A percentile compares a stretch with the other conserved stretches of the same genome.
These are phyloP conservation scores for Tuctoria greenei DNA, from an alignment of 176 grass and related monocot genomes.

Conservation along the genomic window DNA sequence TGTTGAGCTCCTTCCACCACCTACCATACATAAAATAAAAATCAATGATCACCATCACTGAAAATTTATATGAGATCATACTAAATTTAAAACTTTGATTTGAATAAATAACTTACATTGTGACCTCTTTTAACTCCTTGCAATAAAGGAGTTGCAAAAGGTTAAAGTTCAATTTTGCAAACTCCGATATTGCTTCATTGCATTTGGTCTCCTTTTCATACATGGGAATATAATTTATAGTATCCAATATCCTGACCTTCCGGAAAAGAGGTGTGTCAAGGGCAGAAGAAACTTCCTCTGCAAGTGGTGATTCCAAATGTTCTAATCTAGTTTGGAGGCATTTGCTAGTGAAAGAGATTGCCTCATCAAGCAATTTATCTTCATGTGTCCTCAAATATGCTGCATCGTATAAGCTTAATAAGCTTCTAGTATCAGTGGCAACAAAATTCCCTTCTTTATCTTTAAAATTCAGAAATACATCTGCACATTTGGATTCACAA, in stretches of 20 bases:
- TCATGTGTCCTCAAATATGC: conserved; percentile 30
- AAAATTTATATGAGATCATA: neutral
- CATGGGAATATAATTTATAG: neutral
- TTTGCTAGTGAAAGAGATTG: conserved; percentile 29
- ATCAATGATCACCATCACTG: neutral
- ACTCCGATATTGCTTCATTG: neutral
- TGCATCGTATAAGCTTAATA: too few relatives aligned
- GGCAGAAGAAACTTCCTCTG: neutral
- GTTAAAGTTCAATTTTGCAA: neutral
- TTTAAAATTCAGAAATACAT: too few relatives aligned
- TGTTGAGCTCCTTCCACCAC: conserved; percentile 40
- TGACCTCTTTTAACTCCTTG: neutral
- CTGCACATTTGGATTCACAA: neutral
- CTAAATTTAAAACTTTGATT: neutral
- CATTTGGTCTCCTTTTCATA: neutral
- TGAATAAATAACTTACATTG: neutral
- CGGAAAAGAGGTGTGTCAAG: neutral
- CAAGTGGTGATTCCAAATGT: neutral
- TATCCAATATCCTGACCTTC: neutral
- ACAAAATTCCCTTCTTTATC: too few relatives aligned
- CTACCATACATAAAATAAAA: neutral
- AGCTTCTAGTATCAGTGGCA: too few relatives aligned
- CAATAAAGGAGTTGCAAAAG: neutral
- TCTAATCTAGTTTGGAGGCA: neutral
- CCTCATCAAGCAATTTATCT: conserved; percentile 36